These are phyloP conservation scores for Murraya koenigii DNA, from an alignment of 345 rosid species.

Conservation along the genomic window DNA sequence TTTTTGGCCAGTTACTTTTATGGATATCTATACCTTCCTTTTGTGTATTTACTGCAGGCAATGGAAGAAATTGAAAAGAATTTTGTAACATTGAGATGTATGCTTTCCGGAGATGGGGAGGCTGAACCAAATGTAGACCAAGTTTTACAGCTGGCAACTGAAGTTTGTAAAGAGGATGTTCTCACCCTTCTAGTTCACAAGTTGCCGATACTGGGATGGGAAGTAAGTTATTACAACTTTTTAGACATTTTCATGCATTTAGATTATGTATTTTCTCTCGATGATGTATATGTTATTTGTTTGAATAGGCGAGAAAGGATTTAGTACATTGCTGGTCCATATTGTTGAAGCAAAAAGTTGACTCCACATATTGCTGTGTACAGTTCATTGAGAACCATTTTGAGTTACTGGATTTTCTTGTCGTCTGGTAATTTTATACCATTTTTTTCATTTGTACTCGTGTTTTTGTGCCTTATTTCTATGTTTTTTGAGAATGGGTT, in stretches of 20 bases:
- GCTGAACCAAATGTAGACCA: slow-evolving; percentile 79
- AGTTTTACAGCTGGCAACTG: slow-evolving; percentile 65
- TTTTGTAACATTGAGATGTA: slow-evolving; percentile 58
- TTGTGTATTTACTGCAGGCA: slow-evolving; percentile 41
- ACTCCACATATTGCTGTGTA: slow-evolving; percentile 60
- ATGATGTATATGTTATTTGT: not conserved
- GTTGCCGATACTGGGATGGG: slow-evolving; percentile 87
- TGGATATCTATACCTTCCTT: not conserved
- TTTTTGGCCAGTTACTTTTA: not conserved
- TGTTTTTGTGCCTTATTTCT: slow-evolving; percentile 12
- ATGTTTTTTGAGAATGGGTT: not conserved
- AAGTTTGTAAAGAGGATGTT: slow-evolving; percentile 88
- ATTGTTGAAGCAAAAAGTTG: slow-evolving; percentile 79
- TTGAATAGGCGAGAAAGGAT: slow-evolving; percentile 80
- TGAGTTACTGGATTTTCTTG: slow-evolving; percentile 84
- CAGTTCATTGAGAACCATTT: slow-evolving; percentile 82
- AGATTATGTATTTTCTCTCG: not conserved
- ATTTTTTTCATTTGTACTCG: not conserved
- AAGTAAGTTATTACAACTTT: slow-evolving; percentile 48
- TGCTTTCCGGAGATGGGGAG: slow-evolving; percentile 91
- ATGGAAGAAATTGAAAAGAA: slow-evolving; percentile 95
- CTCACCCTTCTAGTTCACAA: slow-evolving; percentile 70
- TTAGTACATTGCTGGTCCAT: slow-evolving; percentile 89
- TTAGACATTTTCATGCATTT: not conserved
- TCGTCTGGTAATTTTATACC: slow-evolving; percentile 50